Base-by-base conservation (phyloP, 208 protist genomes). In the Trypanosoma boissoni region DNA sequence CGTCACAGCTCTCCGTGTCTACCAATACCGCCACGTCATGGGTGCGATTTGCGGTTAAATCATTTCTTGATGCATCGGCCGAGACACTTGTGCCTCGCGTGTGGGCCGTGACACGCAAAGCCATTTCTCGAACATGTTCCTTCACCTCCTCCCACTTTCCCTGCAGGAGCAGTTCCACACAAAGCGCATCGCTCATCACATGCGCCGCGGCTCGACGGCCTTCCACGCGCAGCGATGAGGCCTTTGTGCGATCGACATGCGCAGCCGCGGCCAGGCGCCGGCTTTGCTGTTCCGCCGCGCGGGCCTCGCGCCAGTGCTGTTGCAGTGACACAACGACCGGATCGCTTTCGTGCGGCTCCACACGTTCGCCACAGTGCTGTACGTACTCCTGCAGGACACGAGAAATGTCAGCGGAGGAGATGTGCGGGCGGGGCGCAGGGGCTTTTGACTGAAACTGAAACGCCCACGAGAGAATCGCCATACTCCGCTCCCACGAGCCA, bases 321-420 rank as follows among this genome's bases (percentile, higher is more conserved):
- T 53, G 58, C 18, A 80, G 56, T 6, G 36, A 41, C 29, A 29
- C 9, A 44, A 73, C 28, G 50, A 64, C 43, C n/a, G 27, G 27
- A 62, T 52, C 8, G 56, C 56, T 29, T 52, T 24, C n/a, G n/a
- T n/a, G n/a, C n/a, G n/a, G n/a, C n/a, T n/a, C 18, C 56, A 23
- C 21, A 39, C 37, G 9, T 70, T 3, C 56, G 0, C 56, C 64
- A 55, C 59, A 64, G 0, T 66, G 57, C 28, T 72, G 71, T 14
- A 42, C 53, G 26, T 58, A 65, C 16, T 62, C 56, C 14, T 60
- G 57, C 12, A 77, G 39, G n/a, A 68, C 59, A 21, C 20, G 26
- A 8, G 57, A 23, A 37, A 77, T 65, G 41, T 72, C 71, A 21
- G 31, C 24, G 20, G 71, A 72, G 41, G 63, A 56, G 49, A 77